Percentiles rank a stretch among this genome's conserved stretches.
Conservation (phyloP, 345 rosid species). For the Pelargonium nanum region DNA sequence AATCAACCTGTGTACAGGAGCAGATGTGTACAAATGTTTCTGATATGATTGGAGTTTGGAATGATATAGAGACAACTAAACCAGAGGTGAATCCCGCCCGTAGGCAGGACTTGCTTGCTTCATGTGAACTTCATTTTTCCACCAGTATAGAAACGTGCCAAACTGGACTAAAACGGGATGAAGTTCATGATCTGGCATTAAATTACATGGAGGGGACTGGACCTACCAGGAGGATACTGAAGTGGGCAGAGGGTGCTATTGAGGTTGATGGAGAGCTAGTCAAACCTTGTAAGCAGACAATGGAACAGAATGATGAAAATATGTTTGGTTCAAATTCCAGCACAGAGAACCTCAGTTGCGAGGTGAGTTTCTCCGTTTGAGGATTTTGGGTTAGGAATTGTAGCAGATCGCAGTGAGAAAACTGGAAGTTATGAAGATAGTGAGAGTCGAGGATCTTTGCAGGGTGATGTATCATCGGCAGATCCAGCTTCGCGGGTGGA, state of each 20-base stretch:
- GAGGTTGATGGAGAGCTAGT: slow-evolving; percentile 34
- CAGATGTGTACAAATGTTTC: slow-evolving; percentile 19
- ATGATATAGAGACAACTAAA: slow-evolving; percentile 24
- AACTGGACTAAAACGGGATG: slow-evolving; percentile 14
- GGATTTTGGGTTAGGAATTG: slow-evolving; percentile 27
- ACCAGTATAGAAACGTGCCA: slow-evolving; percentile 14
- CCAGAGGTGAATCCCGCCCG: slow-evolving; percentile 13
- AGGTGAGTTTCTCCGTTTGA: slow-evolving; percentile 27
- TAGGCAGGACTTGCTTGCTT: slow-evolving; percentile 13
- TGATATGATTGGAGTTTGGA: slow-evolving; percentile 20
- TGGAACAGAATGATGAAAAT: slow-evolving; percentile 17
- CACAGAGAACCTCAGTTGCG: slow-evolving; percentile 12
- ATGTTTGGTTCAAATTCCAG: slow-evolving; percentile 25
- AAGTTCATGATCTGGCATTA: no score
- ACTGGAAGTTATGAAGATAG: slow-evolving; percentile 35
- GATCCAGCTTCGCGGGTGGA: slow-evolving; percentile 24
- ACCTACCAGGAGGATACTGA: slow-evolving; percentile 13
- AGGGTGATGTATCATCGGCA: slow-evolving; percentile 32
- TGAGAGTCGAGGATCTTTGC: slow-evolving; percentile 22
- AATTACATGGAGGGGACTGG: slow-evolving; percentile 18
- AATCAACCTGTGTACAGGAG: neutral
- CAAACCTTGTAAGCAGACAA: slow-evolving; percentile 27
- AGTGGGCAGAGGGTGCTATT: slow-evolving; percentile 17
- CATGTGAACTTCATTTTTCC: slow-evolving; percentile 27
- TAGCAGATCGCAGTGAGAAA: slow-evolving; percentile 28